Evolutionary conservation across 2,329 filamentous ascomycete species (phyloP), one percentile per base, ranked within the genome.

Genomic region (Chalaropsis ovoidea): DNA sequence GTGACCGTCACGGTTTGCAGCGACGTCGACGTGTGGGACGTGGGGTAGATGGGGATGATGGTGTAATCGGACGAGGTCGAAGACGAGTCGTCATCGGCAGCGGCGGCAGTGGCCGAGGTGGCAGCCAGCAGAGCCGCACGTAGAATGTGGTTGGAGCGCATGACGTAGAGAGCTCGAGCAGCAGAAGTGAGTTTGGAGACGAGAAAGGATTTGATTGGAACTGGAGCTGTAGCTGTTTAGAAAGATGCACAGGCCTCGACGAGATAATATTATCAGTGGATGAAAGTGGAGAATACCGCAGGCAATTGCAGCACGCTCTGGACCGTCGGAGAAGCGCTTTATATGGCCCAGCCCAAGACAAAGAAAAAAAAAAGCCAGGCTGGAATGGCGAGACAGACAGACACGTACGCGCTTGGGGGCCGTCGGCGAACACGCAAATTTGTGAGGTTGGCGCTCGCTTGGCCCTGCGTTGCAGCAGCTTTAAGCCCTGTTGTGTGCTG

Each of bases 1-100:
- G 66, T 67, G 15, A 67, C 66, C 24, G 56, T 65, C 24, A 67
- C 66, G n/a, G 66, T 67, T 1, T 19, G 60, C 3, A 67, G 63
- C 22, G 63, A 62, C 3, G 58, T 45, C 15, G 49, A 41, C 8
- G 66, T 43, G 43, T 22, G 49, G 7, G 63, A 58, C 8, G 66
- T 67, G 24, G 58, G 63, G 41, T 62, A 65, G 41, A 67, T 67
- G 13, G 58, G 66, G 11, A 67, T 61, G 15, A 67, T 49, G 27
- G 66, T 62, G 60, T 67, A 67, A 15, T 56, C 56, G 11, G 66
- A 45, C 13, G 49, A 43, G 15, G 62, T 27, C 10, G 66, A 45
- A 17, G 63, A 39, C 8, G 45, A 62, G 13, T 43, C 31, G 43
- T 19, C 22, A 31, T 61, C 62, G 49, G 61, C 22, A 27, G 61